These are phyloP conservation scores for Castanea sativa DNA, from an alignment of 306 rosid genomes.

Conservation along the genomic window DNA sequence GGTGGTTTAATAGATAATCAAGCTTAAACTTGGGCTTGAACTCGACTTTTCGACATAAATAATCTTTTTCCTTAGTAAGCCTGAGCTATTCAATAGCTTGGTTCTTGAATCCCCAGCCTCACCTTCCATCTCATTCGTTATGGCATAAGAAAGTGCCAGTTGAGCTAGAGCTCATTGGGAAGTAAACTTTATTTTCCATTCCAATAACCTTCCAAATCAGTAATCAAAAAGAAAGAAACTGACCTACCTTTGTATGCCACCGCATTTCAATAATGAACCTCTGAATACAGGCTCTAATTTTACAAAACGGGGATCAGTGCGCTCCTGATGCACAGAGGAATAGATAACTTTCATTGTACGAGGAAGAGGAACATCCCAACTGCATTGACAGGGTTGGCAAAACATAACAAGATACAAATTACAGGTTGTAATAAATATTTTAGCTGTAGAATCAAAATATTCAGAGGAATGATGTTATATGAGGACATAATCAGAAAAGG, in stretches of 20 bases:
- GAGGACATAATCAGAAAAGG: background rate
- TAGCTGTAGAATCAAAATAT: background rate
- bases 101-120: too few species aligned
- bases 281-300: conserved; percentile 77
- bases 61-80: too few species aligned
- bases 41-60: too few species aligned
- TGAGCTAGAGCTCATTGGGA: too few species aligned
- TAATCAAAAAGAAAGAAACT: background rate
- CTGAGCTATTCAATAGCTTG: too few species aligned
- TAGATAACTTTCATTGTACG: conserved; percentile 51
- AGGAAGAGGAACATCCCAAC: conserved; percentile 97
- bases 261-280: conserved; percentile 68
- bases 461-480: background rate
- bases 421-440: background rate
- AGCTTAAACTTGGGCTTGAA: too few species aligned
- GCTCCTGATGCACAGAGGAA: conserved; percentile 39
- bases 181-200: background rate
- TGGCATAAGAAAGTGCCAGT: too few species aligned
- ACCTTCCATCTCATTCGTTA: too few species aligned
- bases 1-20: too few species aligned
- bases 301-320: conserved; percentile 88
- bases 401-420: background rate
- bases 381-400: conserved; percentile 42
- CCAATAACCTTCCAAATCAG: background rate
- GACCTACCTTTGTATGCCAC: conserved; percentile 57